Conservation (phyloP, 345 rosid genomes). For the Leavenworthia alabamica region DNA sequence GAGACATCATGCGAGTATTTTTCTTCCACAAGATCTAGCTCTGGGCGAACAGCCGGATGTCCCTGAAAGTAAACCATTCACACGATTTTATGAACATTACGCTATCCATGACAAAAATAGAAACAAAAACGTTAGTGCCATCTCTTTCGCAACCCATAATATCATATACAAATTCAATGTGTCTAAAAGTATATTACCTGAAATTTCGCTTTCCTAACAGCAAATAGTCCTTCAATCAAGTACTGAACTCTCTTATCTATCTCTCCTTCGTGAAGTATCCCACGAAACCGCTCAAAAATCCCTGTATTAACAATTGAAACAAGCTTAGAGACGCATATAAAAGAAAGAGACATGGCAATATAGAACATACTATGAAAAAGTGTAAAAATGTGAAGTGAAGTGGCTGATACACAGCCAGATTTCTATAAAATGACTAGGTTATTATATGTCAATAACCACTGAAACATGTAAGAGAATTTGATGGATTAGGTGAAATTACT, state of each 20-base stretch:
- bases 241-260: constrained; percentile 89
- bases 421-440: background rate
- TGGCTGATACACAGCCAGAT: background rate
- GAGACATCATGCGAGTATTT: constrained; percentile 83
- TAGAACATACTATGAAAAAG: background rate
- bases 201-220: constrained; percentile 81
- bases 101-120: background rate
- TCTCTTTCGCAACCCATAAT: background rate
- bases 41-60: constrained; percentile 89
- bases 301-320: constrained; percentile 38
- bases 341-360: background rate
- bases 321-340: constrained; percentile 7
- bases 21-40: constrained; percentile 90
- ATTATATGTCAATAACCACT: background rate
- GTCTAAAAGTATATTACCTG: constrained; percentile 41
- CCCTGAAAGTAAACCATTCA: constrained; percentile 47
- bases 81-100: background rate
- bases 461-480: background rate
- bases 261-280: constrained; percentile 95
- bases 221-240: constrained; percentile 84
- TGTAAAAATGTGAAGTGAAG: background rate
- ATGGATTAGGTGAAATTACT: background rate
- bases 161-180: background rate
- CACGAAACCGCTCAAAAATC: constrained; percentile 89
- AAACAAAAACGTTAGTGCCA: background rate